Percentiles rank a stretch among this genome's conserved stretches.
phyloP scores from a whole-genome alignment of 305 asterid genomes.

The Salvia sclarea region DNA sequence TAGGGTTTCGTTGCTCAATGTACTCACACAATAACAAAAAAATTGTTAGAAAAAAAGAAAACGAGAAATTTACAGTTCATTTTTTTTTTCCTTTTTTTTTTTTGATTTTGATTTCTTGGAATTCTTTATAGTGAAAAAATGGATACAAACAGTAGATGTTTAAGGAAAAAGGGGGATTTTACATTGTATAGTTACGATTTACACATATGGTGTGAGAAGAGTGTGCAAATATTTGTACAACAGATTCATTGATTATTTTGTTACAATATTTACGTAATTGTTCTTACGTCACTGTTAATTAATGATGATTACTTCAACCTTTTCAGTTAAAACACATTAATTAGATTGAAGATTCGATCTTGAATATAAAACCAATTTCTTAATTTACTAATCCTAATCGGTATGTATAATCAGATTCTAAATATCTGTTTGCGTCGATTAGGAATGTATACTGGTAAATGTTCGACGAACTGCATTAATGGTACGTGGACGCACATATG shows the following conservation, averaged over 20 bases:
- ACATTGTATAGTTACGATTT: constrained; percentile 25
- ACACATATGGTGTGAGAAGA: background rate
- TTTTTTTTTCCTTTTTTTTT: background rate
- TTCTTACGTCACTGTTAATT: background rate
- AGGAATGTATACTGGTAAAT: no score
- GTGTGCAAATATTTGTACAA: no score
- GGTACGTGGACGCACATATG: no score
- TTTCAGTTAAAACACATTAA: background rate
- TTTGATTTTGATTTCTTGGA: background rate
- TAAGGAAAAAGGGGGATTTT: no score
- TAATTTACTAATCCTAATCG: no score
- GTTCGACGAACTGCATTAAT: no score
- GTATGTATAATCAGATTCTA: no score
- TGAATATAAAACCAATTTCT: background rate
- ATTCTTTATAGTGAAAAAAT: background rate
- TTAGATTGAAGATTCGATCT: background rate
- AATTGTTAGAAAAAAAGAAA: background rate
- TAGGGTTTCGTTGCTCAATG: constrained; percentile 83
- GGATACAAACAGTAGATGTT: no score
- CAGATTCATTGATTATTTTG: no score
- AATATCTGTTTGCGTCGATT: no score
- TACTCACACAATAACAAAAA: constrained; percentile 48
- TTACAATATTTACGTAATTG: background rate
- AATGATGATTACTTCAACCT: background rate
- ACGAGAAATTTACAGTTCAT: background rate